Percentiles rank a stretch among this genome's conserved stretches.
phyloP scores from a whole-genome alignment of 1,139 yeast genomes.

The Zygosaccharomyces sapae region DNA sequence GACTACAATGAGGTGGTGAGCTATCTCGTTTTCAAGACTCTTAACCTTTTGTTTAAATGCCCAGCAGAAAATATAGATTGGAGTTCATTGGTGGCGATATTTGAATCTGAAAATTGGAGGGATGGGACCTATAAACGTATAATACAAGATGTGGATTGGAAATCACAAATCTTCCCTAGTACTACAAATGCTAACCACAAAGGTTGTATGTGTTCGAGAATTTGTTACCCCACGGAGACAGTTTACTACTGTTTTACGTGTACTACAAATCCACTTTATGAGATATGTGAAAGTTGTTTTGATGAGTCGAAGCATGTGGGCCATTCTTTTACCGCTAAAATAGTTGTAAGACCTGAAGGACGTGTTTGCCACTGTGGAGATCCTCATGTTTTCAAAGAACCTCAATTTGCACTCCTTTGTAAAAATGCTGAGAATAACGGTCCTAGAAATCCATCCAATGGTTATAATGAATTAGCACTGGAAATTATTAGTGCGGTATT shows the following conservation, averaged over 20 bases:
- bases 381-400: conserved; percentile 50
- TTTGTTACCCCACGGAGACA: conserved; percentile 30
- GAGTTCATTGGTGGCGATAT: conserved; percentile 19
- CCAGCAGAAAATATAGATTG: conserved; percentile 22
- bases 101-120: conserved; percentile 24
- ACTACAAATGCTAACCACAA: conserved; percentile 20
- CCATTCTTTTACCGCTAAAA: conserved; percentile 69
- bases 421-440: conserved; percentile 50
- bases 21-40: conserved; percentile 30
- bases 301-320: conserved; percentile 66
- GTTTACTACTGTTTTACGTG: conserved; percentile 36
- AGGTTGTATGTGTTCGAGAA: conserved; percentile 29
- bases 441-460: conserved; percentile 13
- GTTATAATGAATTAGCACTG: conserved; percentile 36
- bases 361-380: conserved; percentile 98
- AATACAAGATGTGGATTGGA: conserved; percentile 23
- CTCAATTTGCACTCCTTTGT: conserved; percentile 42
- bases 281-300: conserved; percentile 71
- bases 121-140: conserved; percentile 21
- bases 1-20: conserved; percentile 26
- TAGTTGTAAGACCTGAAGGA: conserved; percentile 77
- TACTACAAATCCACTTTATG: conserved; percentile 33
- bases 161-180: conserved; percentile 4
- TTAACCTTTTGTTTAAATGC: conserved; percentile 18
- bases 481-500: conserved; percentile 51